Base-by-base conservation (phyloP, 1,139 yeast species). In the Taphrina communis region DNA sequence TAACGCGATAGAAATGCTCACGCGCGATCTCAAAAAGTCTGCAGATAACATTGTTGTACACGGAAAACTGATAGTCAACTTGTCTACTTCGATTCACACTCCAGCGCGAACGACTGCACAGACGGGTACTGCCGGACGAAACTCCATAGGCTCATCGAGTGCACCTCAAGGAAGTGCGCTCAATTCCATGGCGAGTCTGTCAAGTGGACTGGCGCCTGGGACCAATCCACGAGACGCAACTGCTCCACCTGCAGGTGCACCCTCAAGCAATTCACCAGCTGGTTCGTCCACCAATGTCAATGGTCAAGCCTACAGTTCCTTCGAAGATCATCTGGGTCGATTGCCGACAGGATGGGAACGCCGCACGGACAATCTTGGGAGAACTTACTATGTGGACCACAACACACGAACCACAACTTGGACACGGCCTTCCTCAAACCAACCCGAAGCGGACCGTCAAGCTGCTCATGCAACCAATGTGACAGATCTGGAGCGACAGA, bases 311-410 rank as follows among this genome's bases (percentile, higher is more conserved):
- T 88, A 87, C 75, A 89, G 96, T 1, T 90, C 98, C 1, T 94
- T 94, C 77, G 99, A 94, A 79, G 99, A 94, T 79, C 98, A 94
- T 77, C 86, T 88, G 75, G 99, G 99, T 62, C 84, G 97, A 75
- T 83, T 94, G 74, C 99, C 99, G 6, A 90, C 97, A 3, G 99
- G 99, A 2, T 94, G 99, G 99, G 99, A 94, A 80, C 87, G 99
- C 75, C 86, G 98, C 79, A 93, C 98, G 0, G 99, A 94, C 78
- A 92, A 92, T 77, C 90, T 92, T 75, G 99, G 99, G 42, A 86
- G 99, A 76, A 94, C 98, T 0, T 94, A 95, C 79, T 94, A 94
- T 77, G 99, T 94, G 55, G 99, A 94, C 80, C 99, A 94, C 80
- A 93, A 93, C 78, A 90, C 97, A 42, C 87, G 98, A 80, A 90